phyloP scores from a whole-genome alignment of 176 grass and related monocot genomes.

The Echinochloa phyllopogon region DNA sequence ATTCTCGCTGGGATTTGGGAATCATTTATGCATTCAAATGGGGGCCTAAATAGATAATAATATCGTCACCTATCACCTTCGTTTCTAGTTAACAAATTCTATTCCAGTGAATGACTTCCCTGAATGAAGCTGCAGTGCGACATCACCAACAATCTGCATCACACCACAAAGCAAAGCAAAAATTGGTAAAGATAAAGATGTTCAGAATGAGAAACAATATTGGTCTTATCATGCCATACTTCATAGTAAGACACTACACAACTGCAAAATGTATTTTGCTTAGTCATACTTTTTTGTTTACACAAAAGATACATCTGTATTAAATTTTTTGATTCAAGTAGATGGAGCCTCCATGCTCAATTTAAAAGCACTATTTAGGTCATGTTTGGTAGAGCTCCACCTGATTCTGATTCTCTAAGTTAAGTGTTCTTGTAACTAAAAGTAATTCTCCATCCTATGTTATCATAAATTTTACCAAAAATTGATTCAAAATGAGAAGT shows the following conservation, averaged over 20 bases:
- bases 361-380: neutral
- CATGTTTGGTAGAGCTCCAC: too few species aligned
- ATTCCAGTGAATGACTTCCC: conserved; percentile 65
- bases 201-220: neutral
- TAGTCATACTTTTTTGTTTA: too few species aligned
- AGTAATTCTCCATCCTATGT: too few species aligned
- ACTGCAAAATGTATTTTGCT: neutral
- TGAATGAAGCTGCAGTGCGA: conserved; percentile 72
- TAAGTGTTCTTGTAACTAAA: too few species aligned
- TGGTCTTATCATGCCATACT: neutral
- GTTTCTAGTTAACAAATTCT: conserved; percentile 73
- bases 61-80: neutral
- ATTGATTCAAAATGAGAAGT: too few species aligned
- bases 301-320: neutral
- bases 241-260: neutral
- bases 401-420: too few species aligned
- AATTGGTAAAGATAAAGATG: neutral
- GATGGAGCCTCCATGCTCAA: neutral
- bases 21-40: neutral
- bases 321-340: neutral
- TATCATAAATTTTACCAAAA: too few species aligned
- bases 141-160: conserved; percentile 77
- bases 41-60: neutral
- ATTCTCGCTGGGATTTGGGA: neutral
- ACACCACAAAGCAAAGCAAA: neutral